Percentiles rank a stretch among this genome's conserved stretches.
Conservation (phyloP, 2,329 filamentous ascomycete genomes). For the Talaromyces sp. region DNA sequence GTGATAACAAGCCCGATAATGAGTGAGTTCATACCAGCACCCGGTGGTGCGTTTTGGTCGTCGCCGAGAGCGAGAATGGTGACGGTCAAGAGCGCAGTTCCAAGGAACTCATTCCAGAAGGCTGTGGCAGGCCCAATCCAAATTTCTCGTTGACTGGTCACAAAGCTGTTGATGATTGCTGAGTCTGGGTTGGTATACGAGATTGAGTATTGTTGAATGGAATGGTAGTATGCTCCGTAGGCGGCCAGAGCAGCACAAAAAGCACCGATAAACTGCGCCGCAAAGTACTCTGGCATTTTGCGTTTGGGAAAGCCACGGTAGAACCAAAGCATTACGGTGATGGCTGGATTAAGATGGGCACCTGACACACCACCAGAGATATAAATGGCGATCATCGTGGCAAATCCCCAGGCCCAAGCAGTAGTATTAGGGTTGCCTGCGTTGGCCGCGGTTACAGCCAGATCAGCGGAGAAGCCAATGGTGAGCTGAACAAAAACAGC, state of each 20-base stretch:
- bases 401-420: constrained; percentile 48
- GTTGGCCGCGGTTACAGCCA: constrained; percentile 36
- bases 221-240: constrained; percentile 36
- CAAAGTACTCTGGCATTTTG: constrained; percentile 46
- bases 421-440: constrained; percentile 41
- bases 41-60: constrained; percentile 43
- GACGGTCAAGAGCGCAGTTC: constrained; percentile 34
- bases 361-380: constrained; percentile 44
- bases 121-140: constrained; percentile 34
- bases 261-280: constrained; percentile 49
- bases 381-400: constrained; percentile 47
- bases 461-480: constrained; percentile 47
- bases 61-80: constrained; percentile 43
- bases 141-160: constrained; percentile 37
- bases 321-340: constrained; percentile 42
- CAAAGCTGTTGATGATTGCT: constrained; percentile 36
- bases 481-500: constrained; percentile 38
- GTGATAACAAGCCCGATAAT: constrained; percentile 41
- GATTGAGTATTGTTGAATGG: constrained; percentile 25
- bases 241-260: constrained; percentile 46
- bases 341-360: constrained; percentile 41
- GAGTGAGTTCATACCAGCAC: constrained; percentile 48
- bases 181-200: constrained; percentile 18
- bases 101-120: constrained; percentile 46
- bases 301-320: constrained; percentile 49